phyloP scores from a whole-genome alignment of 176 grass and related monocot species.

The Hordeum vulgare region MorexV3_pseudomolecules_assembly NC_058523.1:180554651-180555150 shows the following conservation, averaged over 20 bases:
- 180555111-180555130: background rate
- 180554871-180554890: background rate
- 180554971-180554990: too few relatives aligned
- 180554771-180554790: too few relatives aligned
- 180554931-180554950: background rate
- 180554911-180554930: background rate
- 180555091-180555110: background rate
- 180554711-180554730: too few relatives aligned
- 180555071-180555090: background rate
- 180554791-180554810: too few relatives aligned
- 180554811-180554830: too few relatives aligned
- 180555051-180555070: conserved; percentile 8
- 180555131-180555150: background rate
- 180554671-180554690: too few relatives aligned
- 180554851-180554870: too few relatives aligned
- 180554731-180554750: too few relatives aligned
- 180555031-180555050: background rate
- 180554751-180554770: too few relatives aligned
- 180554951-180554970: background rate
- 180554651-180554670: too few relatives aligned
- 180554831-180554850: background rate
- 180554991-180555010: background rate
- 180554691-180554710: too few relatives aligned
- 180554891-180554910: background rate
- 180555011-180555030: background rate